Evolutionary conservation across 2,329 filamentous ascomycete genomes (phyloP).

Genomic region (Fusarium bulbicola): DNA sequence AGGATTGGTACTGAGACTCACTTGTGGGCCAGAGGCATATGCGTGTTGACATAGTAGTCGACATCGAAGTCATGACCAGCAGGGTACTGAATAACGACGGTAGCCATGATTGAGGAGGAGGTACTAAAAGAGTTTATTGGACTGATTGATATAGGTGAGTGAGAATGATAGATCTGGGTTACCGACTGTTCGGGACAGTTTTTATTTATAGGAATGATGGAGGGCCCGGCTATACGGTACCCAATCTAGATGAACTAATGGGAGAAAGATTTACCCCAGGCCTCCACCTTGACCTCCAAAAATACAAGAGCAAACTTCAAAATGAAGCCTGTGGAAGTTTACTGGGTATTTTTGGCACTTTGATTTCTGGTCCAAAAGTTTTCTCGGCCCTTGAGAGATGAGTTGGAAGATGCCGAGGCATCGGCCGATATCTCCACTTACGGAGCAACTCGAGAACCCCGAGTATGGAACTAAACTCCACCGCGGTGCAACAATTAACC

Average conservation of each 20-base stretch:
- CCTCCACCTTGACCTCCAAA: not conserved
- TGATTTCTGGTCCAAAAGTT: not conserved
- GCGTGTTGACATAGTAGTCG: constrained; percentile 14
- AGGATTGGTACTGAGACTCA: not conserved
- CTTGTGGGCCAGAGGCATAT: constrained; percentile 9
- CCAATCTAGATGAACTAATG: not conserved
- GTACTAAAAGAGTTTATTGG: too few relatives aligned
- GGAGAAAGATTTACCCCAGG: not conserved
- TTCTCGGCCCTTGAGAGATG: not conserved
- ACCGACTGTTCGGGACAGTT: not conserved
- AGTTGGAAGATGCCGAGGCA: not conserved
- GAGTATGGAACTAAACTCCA: not conserved
- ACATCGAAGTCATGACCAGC: constrained; percentile 16
- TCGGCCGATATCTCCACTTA: not conserved
- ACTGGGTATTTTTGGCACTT: not conserved
- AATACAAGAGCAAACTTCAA: not conserved
- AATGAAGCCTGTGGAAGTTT: rapidly evolving
- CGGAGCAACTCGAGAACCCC: not conserved
- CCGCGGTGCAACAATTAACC: not conserved
- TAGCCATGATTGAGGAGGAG: not conserved
- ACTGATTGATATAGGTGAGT: not conserved
- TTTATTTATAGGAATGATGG: not conserved
- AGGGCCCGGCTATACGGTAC: not conserved
- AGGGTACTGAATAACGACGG: constrained; percentile 13
- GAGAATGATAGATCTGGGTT: not conserved